These are phyloP conservation scores for Barnettozyma sp. DNA, from an alignment of 805 yeast species.

Conservation along the genomic window DNA sequence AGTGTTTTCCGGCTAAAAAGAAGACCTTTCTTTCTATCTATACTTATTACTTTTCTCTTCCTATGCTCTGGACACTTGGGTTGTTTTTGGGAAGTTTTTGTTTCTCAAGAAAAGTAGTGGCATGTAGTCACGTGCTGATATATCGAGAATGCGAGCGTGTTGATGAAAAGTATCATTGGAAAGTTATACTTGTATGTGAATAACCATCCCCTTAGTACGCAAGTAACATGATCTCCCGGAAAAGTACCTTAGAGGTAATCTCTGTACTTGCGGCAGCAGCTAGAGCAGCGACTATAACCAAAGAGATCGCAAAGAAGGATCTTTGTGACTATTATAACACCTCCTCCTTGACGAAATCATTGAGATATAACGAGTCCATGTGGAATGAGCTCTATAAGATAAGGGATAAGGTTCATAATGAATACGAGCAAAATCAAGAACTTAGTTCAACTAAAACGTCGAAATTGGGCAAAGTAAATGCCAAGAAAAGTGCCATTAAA, in stretches of 20 bases:
- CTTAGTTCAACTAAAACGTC: slow-evolving; percentile 3
- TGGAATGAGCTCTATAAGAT: slow-evolving; percentile 9
- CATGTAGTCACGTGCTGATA: no score
- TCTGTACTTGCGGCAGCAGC: slow-evolving; percentile 16
- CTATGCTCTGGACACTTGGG: no score
- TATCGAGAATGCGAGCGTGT: no score
- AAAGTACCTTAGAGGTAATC: slow-evolving; percentile 16
- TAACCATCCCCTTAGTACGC: not conserved
- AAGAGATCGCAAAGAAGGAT: slow-evolving; percentile 8
- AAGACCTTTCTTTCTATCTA: no score
- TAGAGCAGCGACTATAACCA: slow-evolving; percentile 13
- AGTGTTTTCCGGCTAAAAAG: no score
- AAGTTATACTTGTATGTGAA: no score
- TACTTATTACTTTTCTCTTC: no score
- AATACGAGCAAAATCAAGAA: not conserved
- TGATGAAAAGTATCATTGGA: no score
- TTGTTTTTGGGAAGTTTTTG: no score
- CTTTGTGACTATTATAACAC: slow-evolving; percentile 18
- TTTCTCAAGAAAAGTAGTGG: no score
- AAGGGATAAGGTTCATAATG: slow-evolving; percentile 3
- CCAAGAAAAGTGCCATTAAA: slow-evolving; percentile 3
- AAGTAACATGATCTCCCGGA: slow-evolving; percentile 15
- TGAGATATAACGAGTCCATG: slow-evolving; percentile 23
- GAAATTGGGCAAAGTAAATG: not conserved
- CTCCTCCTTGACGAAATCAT: slow-evolving; percentile 18